Conservation (phyloP, 148 eudicot genomes). For the Amaranthus hypochondriacus region DNA sequence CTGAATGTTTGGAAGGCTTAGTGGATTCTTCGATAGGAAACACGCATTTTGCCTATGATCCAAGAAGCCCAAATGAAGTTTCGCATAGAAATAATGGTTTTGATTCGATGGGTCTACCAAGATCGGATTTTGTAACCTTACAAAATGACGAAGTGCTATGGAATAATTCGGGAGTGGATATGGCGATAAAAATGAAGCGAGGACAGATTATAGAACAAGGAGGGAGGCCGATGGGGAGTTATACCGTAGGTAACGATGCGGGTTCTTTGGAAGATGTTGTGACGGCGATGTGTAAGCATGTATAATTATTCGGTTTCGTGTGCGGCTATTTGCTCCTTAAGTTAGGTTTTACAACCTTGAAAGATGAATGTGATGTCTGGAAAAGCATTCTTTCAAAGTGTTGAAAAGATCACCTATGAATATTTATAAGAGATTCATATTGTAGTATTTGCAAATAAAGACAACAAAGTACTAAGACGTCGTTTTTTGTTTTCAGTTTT, state of each 20-base stretch:
- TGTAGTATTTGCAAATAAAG: too few species aligned
- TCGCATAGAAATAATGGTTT: conserved; percentile 17
- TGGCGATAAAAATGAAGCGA: conserved; percentile 28
- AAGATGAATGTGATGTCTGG: background rate
- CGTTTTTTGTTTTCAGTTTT: too few species aligned
- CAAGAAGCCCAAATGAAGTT: background rate
- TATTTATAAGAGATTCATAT: too few species aligned
- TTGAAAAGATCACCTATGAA: too few species aligned
- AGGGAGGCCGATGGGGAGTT: conserved; percentile 22
- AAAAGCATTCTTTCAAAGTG: too few species aligned
- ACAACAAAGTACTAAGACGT: too few species aligned
- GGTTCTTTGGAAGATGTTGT: conserved; percentile 64
- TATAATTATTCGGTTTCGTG: conserved; percentile 11
- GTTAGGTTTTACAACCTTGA: background rate
- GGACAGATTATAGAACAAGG: conserved; percentile 30
- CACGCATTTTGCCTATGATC: conserved; percentile 21
- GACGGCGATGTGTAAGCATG: conserved; percentile 38
- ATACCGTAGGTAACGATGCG: conserved; percentile 22
- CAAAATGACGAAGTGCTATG: conserved; percentile 25
- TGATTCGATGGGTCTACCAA: conserved; percentile 25
- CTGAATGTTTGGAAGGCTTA: conserved; percentile 27
- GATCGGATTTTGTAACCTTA: conserved; percentile 24
- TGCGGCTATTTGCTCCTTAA: conserved; percentile 16
- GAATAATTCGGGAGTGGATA: conserved; percentile 18
- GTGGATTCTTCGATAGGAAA: conserved; percentile 26